Evolutionary conservation across 2,329 filamentous ascomycete species (phyloP).

Genomic region (Fusarium floridanum): DNA sequence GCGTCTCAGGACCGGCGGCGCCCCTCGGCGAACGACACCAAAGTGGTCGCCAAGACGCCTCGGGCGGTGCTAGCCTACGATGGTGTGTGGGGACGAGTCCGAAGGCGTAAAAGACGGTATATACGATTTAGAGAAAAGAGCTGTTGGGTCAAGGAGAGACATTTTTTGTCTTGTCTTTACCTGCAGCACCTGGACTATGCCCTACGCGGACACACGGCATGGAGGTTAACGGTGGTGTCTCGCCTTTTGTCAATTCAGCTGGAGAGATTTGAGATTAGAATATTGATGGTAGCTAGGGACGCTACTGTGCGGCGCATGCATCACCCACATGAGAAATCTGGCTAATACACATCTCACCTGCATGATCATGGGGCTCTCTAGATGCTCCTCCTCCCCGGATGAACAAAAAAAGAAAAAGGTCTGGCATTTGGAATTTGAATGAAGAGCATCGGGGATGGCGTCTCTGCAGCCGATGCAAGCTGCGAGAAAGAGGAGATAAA

Average conservation of each 20-base stretch:
- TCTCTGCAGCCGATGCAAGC: slow-evolving; percentile 6
- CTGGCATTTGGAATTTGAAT: slow-evolving; percentile 24
- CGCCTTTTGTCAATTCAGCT: slow-evolving; percentile 16
- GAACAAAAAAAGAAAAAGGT: neutral
- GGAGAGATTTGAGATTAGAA: slow-evolving; percentile 13
- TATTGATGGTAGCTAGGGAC: slow-evolving; percentile 20
- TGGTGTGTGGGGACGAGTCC: neutral
- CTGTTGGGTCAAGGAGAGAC: slow-evolving; percentile 1
- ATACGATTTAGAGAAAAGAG: neutral
- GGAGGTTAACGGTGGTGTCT: neutral
- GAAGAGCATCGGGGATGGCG: slow-evolving; percentile 12
- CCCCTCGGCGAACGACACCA: slow-evolving; percentile 20
- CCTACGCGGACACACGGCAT: neutral
- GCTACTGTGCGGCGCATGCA: slow-evolving; percentile 33
- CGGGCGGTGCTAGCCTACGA: slow-evolving; percentile 25
- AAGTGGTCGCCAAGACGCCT: slow-evolving; percentile 11
- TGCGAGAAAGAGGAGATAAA: neutral
- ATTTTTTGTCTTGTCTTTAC: slow-evolving; percentile 1
- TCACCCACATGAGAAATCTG: slow-evolving; percentile 32
- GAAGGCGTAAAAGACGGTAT: slow-evolving; percentile 5
- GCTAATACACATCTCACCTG: slow-evolving; percentile 28
- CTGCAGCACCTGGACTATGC: neutral
- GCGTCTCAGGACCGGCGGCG: slow-evolving; percentile 32
- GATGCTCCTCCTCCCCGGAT: slow-evolving; percentile 10
- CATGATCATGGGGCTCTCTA: slow-evolving; percentile 11